Conservation (phyloP, 352 stramenopile species). For the Thraustochytrium sp. region DNA sequence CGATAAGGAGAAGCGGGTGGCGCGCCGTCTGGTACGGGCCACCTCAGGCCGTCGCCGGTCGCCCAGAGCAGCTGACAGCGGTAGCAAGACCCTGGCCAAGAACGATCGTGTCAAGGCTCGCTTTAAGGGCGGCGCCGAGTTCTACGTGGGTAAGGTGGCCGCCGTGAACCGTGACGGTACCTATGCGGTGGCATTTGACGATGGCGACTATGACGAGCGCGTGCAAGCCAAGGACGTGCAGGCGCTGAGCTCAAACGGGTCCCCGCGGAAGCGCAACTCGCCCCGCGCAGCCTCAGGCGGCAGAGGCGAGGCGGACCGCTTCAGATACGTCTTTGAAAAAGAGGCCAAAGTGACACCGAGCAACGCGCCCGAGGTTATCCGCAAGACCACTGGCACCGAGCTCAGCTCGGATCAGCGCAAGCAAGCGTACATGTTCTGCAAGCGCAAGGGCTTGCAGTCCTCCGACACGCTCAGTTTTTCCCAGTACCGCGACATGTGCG, state of each 20-base stretch:
- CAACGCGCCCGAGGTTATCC: constrained; percentile 3
- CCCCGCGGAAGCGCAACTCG: not conserved
- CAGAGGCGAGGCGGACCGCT: not conserved
- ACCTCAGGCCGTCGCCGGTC: not conserved
- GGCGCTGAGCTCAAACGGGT: too few species aligned
- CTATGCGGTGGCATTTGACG: constrained; percentile 68
- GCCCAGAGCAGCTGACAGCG: not conserved
- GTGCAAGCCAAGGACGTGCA: constrained; percentile 54
- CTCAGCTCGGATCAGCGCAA: constrained; percentile 14
- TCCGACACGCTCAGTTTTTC: not conserved
- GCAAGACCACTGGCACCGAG: not conserved
- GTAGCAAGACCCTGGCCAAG: constrained; percentile 31
- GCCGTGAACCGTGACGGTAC: constrained; percentile 60
- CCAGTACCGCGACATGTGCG: not conserved
- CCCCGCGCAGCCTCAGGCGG: not conserved
- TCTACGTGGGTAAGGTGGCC: constrained; percentile 66
- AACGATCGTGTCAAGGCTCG: constrained; percentile 62
- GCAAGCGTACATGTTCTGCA: constrained; percentile 38
- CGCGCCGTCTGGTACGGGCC: constrained; percentile 42
- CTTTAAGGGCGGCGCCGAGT: constrained; percentile 62
- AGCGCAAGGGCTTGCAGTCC: not conserved
- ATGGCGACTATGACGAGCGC: constrained; percentile 63
- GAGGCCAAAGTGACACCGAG: not conserved
- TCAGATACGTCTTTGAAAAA: not conserved
- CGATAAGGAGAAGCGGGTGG: constrained; percentile 53